Evolutionary conservation across 768 basidiomycete species (phyloP), one percentile per base, ranked within the genome.

Genomic region (Russula compacta): DNA sequence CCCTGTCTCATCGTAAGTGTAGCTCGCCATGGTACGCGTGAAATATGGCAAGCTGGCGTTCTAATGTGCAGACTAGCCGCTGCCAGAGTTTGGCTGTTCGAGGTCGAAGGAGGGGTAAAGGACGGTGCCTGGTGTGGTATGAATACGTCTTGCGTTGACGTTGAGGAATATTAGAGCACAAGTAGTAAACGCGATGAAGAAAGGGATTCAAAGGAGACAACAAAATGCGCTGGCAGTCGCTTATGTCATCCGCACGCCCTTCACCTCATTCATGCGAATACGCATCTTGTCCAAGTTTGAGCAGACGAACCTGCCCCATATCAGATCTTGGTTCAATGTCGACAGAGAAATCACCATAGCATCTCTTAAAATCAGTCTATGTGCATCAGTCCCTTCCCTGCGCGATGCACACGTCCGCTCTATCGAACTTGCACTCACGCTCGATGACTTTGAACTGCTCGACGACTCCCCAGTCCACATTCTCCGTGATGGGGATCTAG

Each of bases 1-100:
- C 65, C 91, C 90, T 50, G 81, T 80, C 77, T 92, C 89, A 73
- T 92, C 90, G 72, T 92, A 92, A 74, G 84, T 79, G 75, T 92
- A 91, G 66, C 86, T 82, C 66, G 86, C 87, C 89, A 90, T 87
- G 49, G 67, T 64, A 67, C 69, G 33, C 24, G 40, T 43, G 57
- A 47, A 50, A 44, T 50, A 65, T 19, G n/a, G 51, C 40, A 43
- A 44, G 46, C 24, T 21, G 44, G 38, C 14, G 19, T 24, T 38
- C 29, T 39, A 44, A 1, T 51, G 46, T 51, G n/a, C 21, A 54
- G 59, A 24, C 35, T 39, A 32, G 46, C 24, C 42, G 11, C 54
- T 6, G 48, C 54, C 53, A 43, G 40, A 36, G 21, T 48, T 49
- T 39, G 46, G 17, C 12, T 1, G 38, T 33, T 36, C 17, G 38